A percentile compares a stretch with the other conserved stretches of the same genome.
Conservation (phyloP, 2,329 filamentous ascomycete genomes). For the Rhynchosporium graminicola region DNA sequence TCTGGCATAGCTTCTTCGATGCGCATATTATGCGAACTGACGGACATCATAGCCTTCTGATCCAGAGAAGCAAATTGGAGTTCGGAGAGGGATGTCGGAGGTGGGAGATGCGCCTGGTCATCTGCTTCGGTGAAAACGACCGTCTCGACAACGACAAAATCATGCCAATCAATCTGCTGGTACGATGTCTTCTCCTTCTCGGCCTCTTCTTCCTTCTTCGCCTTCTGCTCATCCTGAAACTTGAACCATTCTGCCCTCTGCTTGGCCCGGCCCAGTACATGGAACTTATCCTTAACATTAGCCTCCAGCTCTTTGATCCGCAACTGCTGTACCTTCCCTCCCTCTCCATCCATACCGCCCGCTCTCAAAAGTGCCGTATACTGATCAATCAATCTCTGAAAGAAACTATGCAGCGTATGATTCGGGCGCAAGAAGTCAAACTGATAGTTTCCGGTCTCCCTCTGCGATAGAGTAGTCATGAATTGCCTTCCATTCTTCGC, state of each 20-base stretch:
- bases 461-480: slow-evolving; percentile 85
- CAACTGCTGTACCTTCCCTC: slow-evolving; percentile 68
- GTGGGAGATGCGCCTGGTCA: slow-evolving; percentile 81
- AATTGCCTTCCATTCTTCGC: slow-evolving; percentile 91
- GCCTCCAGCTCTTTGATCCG: slow-evolving; percentile 71
- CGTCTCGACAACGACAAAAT: slow-evolving; percentile 94
- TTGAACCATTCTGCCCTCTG: slow-evolving; percentile 86
- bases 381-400: slow-evolving; percentile 88
- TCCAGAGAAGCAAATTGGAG: slow-evolving; percentile 93
- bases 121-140: slow-evolving; percentile 90
- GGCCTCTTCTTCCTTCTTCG: slow-evolving; percentile 83
- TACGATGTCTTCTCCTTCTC: slow-evolving; percentile 76
- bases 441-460: slow-evolving; percentile 87
- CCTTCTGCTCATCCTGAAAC: slow-evolving; percentile 80
- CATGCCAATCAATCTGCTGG: slow-evolving; percentile 94
- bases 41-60: slow-evolving; percentile 88
- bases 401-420: slow-evolving; percentile 95
- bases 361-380: slow-evolving; percentile 78
- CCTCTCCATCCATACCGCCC: slow-evolving; percentile 62
- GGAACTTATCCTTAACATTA: slow-evolving; percentile 77
- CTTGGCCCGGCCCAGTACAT: slow-evolving; percentile 77
- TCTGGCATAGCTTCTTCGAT: slow-evolving; percentile 95
- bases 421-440: slow-evolving; percentile 96
- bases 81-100: slow-evolving; percentile 86
- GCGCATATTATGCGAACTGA: slow-evolving; percentile 72